These are phyloP conservation scores for Poa pratensis DNA, from an alignment of 176 grass and related monocot species.

Conservation along the genomic window DNA sequence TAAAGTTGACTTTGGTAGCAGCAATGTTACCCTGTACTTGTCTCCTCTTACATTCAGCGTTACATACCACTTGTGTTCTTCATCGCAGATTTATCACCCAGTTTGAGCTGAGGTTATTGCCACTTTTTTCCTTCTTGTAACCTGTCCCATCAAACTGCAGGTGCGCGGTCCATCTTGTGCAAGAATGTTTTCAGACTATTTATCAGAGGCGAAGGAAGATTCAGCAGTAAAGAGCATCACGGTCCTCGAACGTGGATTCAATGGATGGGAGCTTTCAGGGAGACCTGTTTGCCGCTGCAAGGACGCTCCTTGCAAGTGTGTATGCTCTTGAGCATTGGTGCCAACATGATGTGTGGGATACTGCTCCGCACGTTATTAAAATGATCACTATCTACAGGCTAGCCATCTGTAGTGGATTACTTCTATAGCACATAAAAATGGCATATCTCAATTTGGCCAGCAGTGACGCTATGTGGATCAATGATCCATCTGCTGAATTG, in stretches of 20 bases:
- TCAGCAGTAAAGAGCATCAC: constrained; percentile 56
- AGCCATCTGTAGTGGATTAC: neutral
- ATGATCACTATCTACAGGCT: neutral
- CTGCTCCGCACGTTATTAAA: neutral
- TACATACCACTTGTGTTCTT: neutral
- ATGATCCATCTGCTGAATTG: constrained; percentile 8
- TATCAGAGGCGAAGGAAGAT: constrained; percentile 62
- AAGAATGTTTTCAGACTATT: constrained; percentile 62
- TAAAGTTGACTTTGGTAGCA: neutral
- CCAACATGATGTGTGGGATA: neutral
- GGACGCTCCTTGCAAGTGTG: constrained; percentile 65
- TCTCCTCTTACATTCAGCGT: neutral
- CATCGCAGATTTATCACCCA: neutral
- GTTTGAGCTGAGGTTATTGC: constrained; percentile 4
- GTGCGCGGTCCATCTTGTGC: constrained; percentile 85
- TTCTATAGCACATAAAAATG: neutral
- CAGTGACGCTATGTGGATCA: neutral
- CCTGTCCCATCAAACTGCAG: constrained; percentile 44
- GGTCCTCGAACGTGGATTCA: constrained; percentile 85
- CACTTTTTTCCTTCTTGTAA: neutral
- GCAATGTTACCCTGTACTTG: neutral
- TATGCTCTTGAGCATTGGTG: constrained; percentile 40
- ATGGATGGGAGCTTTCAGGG: constrained; percentile 78
- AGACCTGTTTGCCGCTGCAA: constrained; percentile 77
- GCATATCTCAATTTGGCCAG: constrained; percentile 15